These are phyloP conservation scores for Ilex aquifolium DNA, from an alignment of 257 asterid genomes.

Conservation along the genomic window DNA sequence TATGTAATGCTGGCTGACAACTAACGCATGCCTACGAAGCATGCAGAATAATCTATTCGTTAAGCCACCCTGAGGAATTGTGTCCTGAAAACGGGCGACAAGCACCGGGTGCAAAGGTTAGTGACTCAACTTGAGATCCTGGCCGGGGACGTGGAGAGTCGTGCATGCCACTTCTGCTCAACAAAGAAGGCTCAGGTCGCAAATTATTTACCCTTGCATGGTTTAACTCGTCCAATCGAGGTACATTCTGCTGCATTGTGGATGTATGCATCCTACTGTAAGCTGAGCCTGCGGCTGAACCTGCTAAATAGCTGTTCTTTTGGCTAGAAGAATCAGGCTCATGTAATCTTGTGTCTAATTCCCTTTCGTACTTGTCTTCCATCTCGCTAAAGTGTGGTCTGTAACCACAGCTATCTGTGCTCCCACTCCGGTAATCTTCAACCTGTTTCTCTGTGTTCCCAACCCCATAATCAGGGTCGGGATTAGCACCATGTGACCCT, in stretches of 20 bases:
- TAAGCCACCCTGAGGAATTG: constrained; percentile 61
- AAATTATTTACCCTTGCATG: constrained; percentile 16
- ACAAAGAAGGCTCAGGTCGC: constrained; percentile 18
- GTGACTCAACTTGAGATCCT: constrained; percentile 12
- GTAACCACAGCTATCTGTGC: too few relatives aligned
- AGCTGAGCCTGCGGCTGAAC: constrained; percentile 12
- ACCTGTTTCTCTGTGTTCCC: not conserved
- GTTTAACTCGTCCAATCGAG: constrained; percentile 44
- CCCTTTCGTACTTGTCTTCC: not conserved
- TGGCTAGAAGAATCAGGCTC: constrained; percentile 20
- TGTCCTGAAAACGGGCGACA: constrained; percentile 28
- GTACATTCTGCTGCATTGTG: constrained; percentile 39
- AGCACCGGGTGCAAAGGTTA: constrained; percentile 51
- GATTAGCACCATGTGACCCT: constrained; percentile 18
- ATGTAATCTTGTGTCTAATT: constrained; percentile 14
- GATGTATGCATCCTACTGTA: constrained; percentile 27
- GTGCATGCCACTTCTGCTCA: constrained; percentile 10
- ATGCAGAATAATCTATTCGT: constrained; percentile 32
- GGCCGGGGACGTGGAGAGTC: constrained; percentile 19
- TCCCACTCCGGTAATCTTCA: too few relatives aligned
- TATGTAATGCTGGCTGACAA: too few relatives aligned
- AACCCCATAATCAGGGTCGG: constrained; percentile 22
- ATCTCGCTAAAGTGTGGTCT: too few relatives aligned
- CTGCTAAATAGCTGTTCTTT: constrained; percentile 1
- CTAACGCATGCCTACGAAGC: too few relatives aligned